Evolutionary conservation across 2,329 filamentous ascomycete species (phyloP).

Genomic region (Trichoderma aggressivum): DNA sequence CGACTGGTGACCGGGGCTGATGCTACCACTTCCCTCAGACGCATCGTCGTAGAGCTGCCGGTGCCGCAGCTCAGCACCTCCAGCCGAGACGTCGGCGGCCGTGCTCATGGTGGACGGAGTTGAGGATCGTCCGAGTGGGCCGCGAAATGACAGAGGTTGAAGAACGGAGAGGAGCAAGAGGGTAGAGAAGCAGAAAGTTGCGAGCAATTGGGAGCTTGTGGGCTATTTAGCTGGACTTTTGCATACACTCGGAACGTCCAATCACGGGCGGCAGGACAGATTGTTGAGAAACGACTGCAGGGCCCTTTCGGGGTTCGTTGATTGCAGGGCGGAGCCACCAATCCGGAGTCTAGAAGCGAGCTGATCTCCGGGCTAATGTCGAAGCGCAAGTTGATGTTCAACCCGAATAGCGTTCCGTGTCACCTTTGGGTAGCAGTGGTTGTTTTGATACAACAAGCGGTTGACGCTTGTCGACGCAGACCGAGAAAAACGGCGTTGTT

Average conservation of each 20-base stretch:
- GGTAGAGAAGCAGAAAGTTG: not conserved
- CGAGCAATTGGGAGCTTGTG: not conserved
- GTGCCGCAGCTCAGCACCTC: conserved; percentile 29
- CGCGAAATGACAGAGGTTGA: not conserved
- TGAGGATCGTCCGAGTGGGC: conserved; percentile 16
- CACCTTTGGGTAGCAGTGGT: not conserved
- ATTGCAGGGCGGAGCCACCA: conserved; percentile 14
- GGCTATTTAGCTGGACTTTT: conserved; percentile 14
- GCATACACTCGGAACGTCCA: conserved; percentile 6
- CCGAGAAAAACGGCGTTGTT: conserved; percentile 7
- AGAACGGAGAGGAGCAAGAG: not conserved
- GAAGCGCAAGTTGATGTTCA: not conserved
- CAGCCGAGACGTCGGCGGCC: conserved; percentile 27
- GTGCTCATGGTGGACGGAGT: conserved; percentile 30
- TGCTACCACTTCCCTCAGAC: not conserved
- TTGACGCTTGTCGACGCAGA: conserved; percentile 6
- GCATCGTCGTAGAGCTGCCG: conserved; percentile 26
- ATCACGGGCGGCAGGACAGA: conserved; percentile 16
- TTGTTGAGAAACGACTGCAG: conserved; percentile 21
- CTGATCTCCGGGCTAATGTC: conserved; percentile 7
- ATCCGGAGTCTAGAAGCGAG: conserved; percentile 15
- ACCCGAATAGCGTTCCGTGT: not conserved
- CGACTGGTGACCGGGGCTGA: not conserved
- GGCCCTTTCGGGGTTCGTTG: not conserved
- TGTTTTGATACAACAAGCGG: conserved; percentile 1